Evolutionary conservation across 2,329 filamentous ascomycete genomes (phyloP), one percentile per base, ranked within the genome.

Genomic region (Incumbomyces lentus): DNA sequence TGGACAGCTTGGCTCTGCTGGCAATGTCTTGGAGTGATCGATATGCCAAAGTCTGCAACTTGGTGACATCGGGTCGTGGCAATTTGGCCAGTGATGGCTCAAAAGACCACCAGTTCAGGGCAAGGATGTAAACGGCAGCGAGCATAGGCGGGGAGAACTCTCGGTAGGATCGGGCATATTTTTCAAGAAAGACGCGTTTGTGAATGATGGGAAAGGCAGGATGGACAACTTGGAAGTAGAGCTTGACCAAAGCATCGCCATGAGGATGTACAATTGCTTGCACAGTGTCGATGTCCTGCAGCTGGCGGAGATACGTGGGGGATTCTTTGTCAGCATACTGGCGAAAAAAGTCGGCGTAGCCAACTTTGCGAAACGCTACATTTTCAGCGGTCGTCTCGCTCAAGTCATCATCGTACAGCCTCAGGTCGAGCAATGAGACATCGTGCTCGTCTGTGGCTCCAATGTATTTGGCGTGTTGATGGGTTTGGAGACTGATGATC

Each of bases 61-160:
- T 46, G 34, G 38, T 47, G 17, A 59, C 52, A 53, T 60, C 52
- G 19, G 56, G 56, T 48, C 58, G 58, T 14, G 44, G 41, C 33
- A 47, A 48, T 19, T 52, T 46, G 6, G 54, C 48, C 11, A 60
- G 49, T 40, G 59, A 55, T 1, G 53, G 49, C 46, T 70, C 65
- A 19, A 63, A 92, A 57, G 86, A 79, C 81, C 88, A 92, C 81
- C 88, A 94, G 62, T 90, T 88, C 58, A 93, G 76, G 7, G 88
- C 86, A 18, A 95, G 70, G 18, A 94, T 79, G 59, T 94, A 71
- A n/a, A 93, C 81, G 44, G 84, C 84, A 29, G 84, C 85, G 13
- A 93, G 71, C 19, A 92, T 69, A 10, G 84, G 78, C 1, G 86
- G 84, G 12, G 84, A 82, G 59, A 90, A 85, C 55, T 85, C 81